These are phyloP conservation scores for Cupressus sempervirens DNA, from an alignment of 75 land plant genomes.

Conservation along the genomic window DNA sequence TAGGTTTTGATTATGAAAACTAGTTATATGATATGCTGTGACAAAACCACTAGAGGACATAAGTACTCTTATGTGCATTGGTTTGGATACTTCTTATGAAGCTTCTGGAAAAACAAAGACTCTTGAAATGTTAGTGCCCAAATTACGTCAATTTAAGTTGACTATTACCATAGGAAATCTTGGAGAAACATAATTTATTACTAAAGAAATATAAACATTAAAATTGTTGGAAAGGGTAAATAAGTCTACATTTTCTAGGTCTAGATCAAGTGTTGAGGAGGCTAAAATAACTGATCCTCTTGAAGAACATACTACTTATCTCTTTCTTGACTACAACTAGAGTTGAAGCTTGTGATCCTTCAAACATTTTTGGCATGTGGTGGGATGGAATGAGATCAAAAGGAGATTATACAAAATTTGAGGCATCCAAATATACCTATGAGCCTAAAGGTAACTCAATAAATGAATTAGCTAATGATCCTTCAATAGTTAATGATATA, in stretches of 20 bases:
- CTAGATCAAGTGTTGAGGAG: background rate
- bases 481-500: background rate
- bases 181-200: background rate
- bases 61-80: background rate
- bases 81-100: slow-evolving; percentile 1
- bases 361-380: background rate
- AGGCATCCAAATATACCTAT: slow-evolving; percentile 3
- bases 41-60: background rate
- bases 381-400: slow-evolving; percentile 7
- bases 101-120: background rate
- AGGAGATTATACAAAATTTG: background rate
- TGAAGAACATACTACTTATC: background rate
- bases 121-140: background rate
- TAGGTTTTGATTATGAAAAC: background rate
- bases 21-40: slow-evolving; percentile 1
- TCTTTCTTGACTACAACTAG: background rate
- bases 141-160: background rate
- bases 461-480: slow-evolving; percentile 11
- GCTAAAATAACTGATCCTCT: background rate
- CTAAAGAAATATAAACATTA: background rate
- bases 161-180: background rate
- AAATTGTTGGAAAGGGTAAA: background rate
- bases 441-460: slow-evolving; percentile 6
- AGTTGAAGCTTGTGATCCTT: background rate
- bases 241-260: background rate